These are phyloP conservation scores for Paecilomyces sp. DNA, from an alignment of 2,329 filamentous ascomycete genomes.

Conservation along the genomic window DNA sequence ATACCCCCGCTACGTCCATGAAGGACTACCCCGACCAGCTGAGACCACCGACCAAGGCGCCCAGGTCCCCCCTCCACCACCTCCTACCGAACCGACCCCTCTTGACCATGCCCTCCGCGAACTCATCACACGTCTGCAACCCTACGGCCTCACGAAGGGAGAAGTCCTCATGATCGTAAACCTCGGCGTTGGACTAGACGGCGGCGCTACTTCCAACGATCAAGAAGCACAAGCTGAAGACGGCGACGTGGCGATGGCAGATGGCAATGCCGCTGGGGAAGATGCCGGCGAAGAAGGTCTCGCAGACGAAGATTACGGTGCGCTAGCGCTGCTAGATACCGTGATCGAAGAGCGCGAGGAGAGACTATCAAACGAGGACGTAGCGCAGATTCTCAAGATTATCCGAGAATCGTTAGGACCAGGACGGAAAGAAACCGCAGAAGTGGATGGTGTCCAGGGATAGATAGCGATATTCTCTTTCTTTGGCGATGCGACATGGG, in stretches of 20 bases:
- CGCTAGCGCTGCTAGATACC: slow-evolving; percentile 30
- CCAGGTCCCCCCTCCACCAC: slow-evolving; percentile 5
- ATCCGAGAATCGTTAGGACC: slow-evolving; percentile 25
- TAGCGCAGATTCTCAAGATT: slow-evolving; percentile 26
- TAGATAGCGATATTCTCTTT: not conserved
- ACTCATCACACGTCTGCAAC: slow-evolving; percentile 28
- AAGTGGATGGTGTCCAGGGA: not conserved
- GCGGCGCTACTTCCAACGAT: not conserved
- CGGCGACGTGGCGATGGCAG: slow-evolving; percentile 7
- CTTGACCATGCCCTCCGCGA: slow-evolving; percentile 31
- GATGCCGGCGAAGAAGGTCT: slow-evolving; percentile 10
- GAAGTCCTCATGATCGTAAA: slow-evolving; percentile 42
- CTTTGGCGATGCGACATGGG: no score
- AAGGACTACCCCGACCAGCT: slow-evolving; percentile 12
- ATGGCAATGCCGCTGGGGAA: slow-evolving; percentile 10
- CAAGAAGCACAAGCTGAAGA: not conserved
- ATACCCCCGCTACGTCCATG: slow-evolving; percentile 26
- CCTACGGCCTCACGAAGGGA: slow-evolving; percentile 38
- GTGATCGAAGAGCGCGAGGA: slow-evolving; percentile 38
- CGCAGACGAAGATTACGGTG: slow-evolving; percentile 25
- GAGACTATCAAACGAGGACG: slow-evolving; percentile 31
- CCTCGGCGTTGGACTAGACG: slow-evolving; percentile 29
- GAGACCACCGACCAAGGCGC: slow-evolving; percentile 3
- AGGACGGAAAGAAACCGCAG: not conserved
- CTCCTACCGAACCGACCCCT: slow-evolving; percentile 17